Evolutionary conservation across 2,329 filamentous ascomycete genomes (phyloP), one percentile per base, ranked within the genome.

Genomic region (Leptographium radiaticola): DNA sequence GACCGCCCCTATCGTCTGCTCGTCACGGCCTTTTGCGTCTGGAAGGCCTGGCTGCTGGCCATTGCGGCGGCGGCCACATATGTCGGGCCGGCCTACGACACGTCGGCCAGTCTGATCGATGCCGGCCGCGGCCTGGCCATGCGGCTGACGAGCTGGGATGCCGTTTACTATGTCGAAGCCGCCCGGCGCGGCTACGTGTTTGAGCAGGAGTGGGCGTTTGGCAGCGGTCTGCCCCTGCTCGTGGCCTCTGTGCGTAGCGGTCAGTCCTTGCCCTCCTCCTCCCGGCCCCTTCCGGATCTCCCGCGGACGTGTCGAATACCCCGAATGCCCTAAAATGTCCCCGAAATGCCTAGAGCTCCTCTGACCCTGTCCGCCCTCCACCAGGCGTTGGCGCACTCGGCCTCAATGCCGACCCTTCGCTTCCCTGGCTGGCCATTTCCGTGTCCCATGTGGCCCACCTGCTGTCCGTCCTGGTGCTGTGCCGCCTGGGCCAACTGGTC

Each of bases 151-250:
- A 76, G 86, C 65, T 94, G 88, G 88, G 88, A 94, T 66, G 85
- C 83, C 36, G 73, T 94, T 59, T 93, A 91, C 66, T 91, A 84
- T 62, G 71, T 83, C 55, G 75, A 81, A 59, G 66, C 73, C 46
- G 79, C 86, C 6, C 73, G 73, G 44, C 72, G 77, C 12, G 86
- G 84, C 38, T 83, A 88, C 60, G 53, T 83, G 12, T 86, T 81
- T 65, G 88, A 94, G 69, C 88, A 93, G 68, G 86, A 91, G 67
- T 93, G 87, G 87, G 88, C 87, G 0, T 93, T 90, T 69, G 84
- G 83, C 40, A 59, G 63, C 54, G 70, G 68, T 56, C 59, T 81
- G 47, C 75, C 78, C 2, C 59, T 65, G 10, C 59, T 69, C 42
- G 71, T 78, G 25, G 65, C 69, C 11, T 59, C 58, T 40, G 20